Percentiles rank a stretch among this genome's conserved stretches.
phyloP scores from a whole-genome alignment of 768 basidiomycete species.

The Exidia glandulosa region DNA sequence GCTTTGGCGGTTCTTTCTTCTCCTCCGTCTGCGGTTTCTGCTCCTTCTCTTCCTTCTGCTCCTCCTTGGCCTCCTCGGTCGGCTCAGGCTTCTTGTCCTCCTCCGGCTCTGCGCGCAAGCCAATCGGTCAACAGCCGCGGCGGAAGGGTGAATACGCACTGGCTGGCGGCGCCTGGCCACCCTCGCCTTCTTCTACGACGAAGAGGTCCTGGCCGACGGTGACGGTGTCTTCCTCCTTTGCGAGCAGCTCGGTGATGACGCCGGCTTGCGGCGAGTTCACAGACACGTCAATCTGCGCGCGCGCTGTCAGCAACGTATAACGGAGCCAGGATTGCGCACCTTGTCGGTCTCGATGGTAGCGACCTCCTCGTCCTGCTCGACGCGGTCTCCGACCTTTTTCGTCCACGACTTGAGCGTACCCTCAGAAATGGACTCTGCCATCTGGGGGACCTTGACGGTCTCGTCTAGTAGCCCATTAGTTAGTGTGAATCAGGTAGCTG shows the following conservation, averaged over 20 bases:
- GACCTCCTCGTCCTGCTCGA: conserved; percentile 88
- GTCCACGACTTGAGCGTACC: conserved; percentile 92
- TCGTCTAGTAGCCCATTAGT: conserved; percentile 37
- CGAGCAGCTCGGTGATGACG: conserved; percentile 76
- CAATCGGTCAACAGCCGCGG: not conserved
- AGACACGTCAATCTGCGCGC: conserved; percentile 80
- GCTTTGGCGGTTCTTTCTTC: conserved; percentile 21
- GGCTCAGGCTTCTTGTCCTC: conserved; percentile 12
- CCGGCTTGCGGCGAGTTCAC: conserved; percentile 89
- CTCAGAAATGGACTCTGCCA: conserved; percentile 98
- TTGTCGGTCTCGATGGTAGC: conserved; percentile 99
- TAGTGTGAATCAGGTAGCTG: not conserved
- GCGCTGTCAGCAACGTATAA: not conserved
- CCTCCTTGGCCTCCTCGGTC: conserved; percentile 11
- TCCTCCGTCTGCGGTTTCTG: conserved; percentile 6
- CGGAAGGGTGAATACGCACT: conserved; percentile 22
- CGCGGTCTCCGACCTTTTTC: conserved; percentile 86
- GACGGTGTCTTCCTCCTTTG: conserved; percentile 88
- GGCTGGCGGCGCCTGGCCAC: conserved; percentile 20
- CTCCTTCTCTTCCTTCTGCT: conserved; percentile 1
- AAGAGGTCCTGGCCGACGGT: conserved; percentile 91
- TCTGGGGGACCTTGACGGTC: conserved; percentile 90
- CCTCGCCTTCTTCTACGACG: conserved; percentile 76
- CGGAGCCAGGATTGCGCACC: conserved; percentile 32
- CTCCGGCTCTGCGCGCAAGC: conserved; percentile 7